phyloP scores from a whole-genome alignment of 2,329 filamentous ascomycete genomes.

The Malbranchea zuffiana region DNA sequence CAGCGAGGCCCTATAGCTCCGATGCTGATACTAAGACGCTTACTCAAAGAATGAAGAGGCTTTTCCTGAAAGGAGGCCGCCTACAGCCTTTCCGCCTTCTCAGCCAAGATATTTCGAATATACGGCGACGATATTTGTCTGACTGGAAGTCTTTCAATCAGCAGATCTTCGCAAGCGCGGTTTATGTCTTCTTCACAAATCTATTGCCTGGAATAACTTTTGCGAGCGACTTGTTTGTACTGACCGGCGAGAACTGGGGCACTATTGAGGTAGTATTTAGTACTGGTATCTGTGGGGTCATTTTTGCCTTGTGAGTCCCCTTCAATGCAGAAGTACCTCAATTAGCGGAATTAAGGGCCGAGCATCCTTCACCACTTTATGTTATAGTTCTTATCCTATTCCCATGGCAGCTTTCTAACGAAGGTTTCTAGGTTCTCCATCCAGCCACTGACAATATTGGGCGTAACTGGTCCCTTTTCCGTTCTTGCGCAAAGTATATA shows the following conservation, averaged over 20 bases:
- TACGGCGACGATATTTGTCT: conserved; percentile 40
- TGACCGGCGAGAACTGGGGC: conserved; percentile 53
- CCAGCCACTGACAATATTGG: conserved; percentile 55
- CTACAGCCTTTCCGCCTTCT: conserved; percentile 45
- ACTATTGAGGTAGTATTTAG: conserved; percentile 58
- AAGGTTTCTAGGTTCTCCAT: conserved; percentile 37
- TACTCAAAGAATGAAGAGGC: conserved; percentile 21
- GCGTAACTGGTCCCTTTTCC: conserved; percentile 57
- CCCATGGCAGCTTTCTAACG: not conserved
- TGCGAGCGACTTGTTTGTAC: conserved; percentile 51
- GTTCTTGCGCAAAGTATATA: conserved; percentile 45
- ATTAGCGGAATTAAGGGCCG: too few species aligned
- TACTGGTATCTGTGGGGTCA: conserved; percentile 52
- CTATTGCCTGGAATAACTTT: conserved; percentile 57
- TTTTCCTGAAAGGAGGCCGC: conserved; percentile 31
- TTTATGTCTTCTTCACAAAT: conserved; percentile 59
- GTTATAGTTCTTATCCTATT: not conserved
- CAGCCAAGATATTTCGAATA: conserved; percentile 39
- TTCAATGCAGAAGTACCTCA: too few species aligned
- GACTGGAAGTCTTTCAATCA: conserved; percentile 54
- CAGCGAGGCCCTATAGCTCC: too few species aligned
- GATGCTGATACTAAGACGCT: too few species aligned
- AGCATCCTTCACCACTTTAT: too few species aligned
- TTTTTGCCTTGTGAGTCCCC: conserved; percentile 47
- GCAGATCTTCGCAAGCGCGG: conserved; percentile 50